These are phyloP conservation scores for Coelastrella sp. DNA, from an alignment of 139 green algal species.

Conservation along the genomic window DNA sequence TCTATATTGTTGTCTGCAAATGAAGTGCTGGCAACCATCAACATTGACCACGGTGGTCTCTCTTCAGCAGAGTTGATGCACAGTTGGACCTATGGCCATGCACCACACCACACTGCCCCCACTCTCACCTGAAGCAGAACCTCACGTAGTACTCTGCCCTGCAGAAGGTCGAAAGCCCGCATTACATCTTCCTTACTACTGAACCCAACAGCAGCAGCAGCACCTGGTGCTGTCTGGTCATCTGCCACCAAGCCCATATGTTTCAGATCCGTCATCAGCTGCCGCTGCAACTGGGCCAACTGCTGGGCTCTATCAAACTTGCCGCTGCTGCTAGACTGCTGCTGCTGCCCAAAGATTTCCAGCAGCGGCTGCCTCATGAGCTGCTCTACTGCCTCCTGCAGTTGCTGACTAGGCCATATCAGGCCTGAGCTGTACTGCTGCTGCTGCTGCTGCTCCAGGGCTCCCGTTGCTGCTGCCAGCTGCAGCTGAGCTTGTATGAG, in stretches of 20 bases:
- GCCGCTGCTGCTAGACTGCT: conserved; percentile 26
- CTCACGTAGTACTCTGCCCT: conserved; percentile 31
- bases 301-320: not conserved
- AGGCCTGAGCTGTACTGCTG: conserved; percentile 34
- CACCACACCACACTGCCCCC: too few relatives aligned
- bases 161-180: conserved; percentile 40
- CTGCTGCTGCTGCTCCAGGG: conserved; percentile 10
- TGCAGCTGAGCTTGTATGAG: conserved; percentile 4
- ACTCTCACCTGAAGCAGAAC: conserved; percentile 8
- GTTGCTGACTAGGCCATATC: not conserved
- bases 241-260: conserved; percentile 32
- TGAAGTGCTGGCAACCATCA: too few relatives aligned
- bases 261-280: conserved; percentile 19
- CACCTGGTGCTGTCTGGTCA: conserved; percentile 7
- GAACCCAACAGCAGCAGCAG: conserved; percentile 27
- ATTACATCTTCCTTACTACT: conserved; percentile 11
- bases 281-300: not conserved
- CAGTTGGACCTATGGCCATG: too few relatives aligned
- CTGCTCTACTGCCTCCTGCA: conserved; percentile 24
- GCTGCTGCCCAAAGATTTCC: conserved; percentile 31
- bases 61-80: too few relatives aligned
- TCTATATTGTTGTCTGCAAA: too few relatives aligned
- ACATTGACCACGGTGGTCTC: too few relatives aligned
- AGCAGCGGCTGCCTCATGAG: not conserved
- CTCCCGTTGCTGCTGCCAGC: not conserved